Evolutionary conservation across 106 monocot genomes (phyloP).

Genomic region (Dendrobium chrysotoxum): DNA sequence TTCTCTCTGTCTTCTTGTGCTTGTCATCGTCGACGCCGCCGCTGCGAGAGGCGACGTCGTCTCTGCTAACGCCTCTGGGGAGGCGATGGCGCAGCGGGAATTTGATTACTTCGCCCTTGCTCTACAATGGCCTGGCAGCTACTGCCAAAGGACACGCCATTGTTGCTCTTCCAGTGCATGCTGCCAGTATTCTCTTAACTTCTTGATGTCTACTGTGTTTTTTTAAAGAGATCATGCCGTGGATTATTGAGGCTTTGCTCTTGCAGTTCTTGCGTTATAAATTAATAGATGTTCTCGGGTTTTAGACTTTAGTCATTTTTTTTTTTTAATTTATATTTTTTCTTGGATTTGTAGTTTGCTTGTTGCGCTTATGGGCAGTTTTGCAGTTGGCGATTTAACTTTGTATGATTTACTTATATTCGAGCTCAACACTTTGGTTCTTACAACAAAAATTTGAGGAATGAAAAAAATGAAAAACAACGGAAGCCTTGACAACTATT

Average conservation of each 20-base stretch:
- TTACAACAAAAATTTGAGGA: too few relatives aligned
- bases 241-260: background rate
- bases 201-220: background rate
- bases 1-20: background rate
- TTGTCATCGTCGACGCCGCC: background rate
- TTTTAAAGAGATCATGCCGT: background rate
- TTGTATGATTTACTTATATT: background rate
- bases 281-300: background rate
- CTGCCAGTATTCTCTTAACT: conserved; percentile 25
- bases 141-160: conserved; percentile 35
- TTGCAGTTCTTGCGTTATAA: background rate
- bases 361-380: background rate
- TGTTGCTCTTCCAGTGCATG: conserved; percentile 63
- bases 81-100: conserved; percentile 24
- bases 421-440: too few relatives aligned
- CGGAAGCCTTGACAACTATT: too few relatives aligned
- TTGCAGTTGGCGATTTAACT: background rate
- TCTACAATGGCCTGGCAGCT: conserved; percentile 66
- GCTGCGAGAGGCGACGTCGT: background rate
- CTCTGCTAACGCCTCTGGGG: background rate
- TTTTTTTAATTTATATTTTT: background rate
- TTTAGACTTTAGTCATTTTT: background rate
- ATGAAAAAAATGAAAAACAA: too few relatives aligned
- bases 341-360: background rate
- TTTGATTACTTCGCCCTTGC: conserved; percentile 61